Conservation (phyloP, 2,329 filamentous ascomycete genomes). For the Apiospora marii region DNA sequence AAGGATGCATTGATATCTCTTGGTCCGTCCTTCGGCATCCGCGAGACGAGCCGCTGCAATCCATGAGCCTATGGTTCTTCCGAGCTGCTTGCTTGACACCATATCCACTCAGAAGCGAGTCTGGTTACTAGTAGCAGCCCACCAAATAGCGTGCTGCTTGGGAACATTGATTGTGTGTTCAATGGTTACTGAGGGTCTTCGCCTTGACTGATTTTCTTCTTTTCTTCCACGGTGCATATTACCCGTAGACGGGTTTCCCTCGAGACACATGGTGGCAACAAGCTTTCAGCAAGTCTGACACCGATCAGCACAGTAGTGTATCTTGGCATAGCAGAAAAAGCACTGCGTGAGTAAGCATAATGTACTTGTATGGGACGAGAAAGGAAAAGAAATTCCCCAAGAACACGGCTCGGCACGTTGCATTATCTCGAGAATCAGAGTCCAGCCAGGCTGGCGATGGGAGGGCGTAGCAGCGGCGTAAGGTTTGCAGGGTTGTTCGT, state of each 20-base stretch:
- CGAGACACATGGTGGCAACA: neutral
- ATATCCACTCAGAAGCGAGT: neutral
- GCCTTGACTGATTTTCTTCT: neutral
- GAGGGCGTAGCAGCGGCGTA: neutral
- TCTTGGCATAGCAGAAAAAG: neutral
- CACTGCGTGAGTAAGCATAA: neutral
- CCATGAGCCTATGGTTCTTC: neutral
- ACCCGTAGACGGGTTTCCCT: neutral
- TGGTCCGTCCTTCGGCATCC: neutral
- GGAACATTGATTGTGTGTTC: too few relatives aligned
- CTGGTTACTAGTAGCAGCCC: neutral
- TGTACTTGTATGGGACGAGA: neutral
- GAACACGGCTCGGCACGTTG: constrained; percentile 14
- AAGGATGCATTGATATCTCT: neutral
- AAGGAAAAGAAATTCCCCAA: neutral
- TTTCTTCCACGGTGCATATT: neutral
- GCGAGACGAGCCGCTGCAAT: neutral
- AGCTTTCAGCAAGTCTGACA: constrained; percentile 11
- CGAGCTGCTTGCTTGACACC: neutral
- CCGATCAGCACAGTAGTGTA: neutral
- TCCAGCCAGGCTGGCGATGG: neutral
- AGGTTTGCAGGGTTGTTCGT: neutral
- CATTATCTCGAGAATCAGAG: constrained; percentile 1
- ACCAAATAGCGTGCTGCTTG: neutral
- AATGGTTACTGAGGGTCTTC: neutral